phyloP scores from a whole-genome alignment of 2,329 filamentous ascomycete species.

The Myriangium duriaei region DNA sequence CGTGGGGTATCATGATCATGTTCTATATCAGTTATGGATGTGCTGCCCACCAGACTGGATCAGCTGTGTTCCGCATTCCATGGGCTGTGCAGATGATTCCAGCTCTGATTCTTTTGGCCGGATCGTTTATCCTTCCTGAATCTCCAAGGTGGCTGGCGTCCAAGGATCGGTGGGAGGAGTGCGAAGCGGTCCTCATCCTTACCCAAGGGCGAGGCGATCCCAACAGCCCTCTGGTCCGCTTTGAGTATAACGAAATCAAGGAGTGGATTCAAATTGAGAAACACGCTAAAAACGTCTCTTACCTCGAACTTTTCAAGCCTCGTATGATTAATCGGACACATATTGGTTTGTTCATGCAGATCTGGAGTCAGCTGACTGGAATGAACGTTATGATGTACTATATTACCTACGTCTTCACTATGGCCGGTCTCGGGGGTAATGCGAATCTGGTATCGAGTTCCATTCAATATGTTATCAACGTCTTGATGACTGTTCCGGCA shows the following conservation, averaged over 20 bases:
- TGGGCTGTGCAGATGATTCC: slow-evolving; percentile 42
- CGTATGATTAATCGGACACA: slow-evolving; percentile 62
- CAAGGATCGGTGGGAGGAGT: slow-evolving; percentile 34
- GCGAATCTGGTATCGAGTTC: slow-evolving; percentile 52
- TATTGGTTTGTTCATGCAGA: slow-evolving; percentile 60
- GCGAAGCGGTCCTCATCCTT: slow-evolving; percentile 28
- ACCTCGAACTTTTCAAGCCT: slow-evolving; percentile 59
- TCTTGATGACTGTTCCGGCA: slow-evolving; percentile 64
- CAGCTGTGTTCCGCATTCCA: slow-evolving; percentile 48
- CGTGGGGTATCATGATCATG: slow-evolving; percentile 53
- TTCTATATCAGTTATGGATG: slow-evolving; percentile 51
- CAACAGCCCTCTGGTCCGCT: slow-evolving; percentile 43
- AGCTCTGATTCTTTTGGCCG: slow-evolving; percentile 31
- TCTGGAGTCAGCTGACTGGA: slow-evolving; percentile 58
- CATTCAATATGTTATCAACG: slow-evolving; percentile 70
- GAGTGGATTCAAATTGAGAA: slow-evolving; percentile 59
- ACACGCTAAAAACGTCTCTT: slow-evolving; percentile 54
- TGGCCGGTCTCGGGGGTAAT: slow-evolving; percentile 48
- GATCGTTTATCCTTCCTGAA: slow-evolving; percentile 33
- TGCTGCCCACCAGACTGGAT: slow-evolving; percentile 42
- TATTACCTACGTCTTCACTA: slow-evolving; percentile 50
- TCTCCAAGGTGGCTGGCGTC: slow-evolving; percentile 35
- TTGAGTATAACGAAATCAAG: slow-evolving; percentile 60
- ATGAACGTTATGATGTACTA: slow-evolving; percentile 9
- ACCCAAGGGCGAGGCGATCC: slow-evolving; percentile 29